phyloP scores from a whole-genome alignment of 2,329 filamentous ascomycete genomes.

The Decorospora gaudefroyi region DNA sequence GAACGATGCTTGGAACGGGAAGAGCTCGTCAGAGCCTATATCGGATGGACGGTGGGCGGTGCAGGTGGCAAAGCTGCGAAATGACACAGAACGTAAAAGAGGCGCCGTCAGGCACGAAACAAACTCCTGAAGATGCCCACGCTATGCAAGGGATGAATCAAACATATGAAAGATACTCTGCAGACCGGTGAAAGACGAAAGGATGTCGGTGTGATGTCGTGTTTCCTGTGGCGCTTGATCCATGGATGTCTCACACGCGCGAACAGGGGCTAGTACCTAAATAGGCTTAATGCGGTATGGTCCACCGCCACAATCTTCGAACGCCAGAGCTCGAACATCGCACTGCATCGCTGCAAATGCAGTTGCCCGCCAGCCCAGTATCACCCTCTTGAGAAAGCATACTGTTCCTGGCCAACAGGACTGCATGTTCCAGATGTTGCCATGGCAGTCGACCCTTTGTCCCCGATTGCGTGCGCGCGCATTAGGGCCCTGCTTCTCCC shows the following conservation, averaged over 20 bases:
- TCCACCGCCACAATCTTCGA: conserved; percentile 33
- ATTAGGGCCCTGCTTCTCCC: conserved; percentile 86
- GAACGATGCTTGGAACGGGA: background rate
- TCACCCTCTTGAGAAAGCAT: conserved; percentile 17
- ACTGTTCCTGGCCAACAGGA: conserved; percentile 23
- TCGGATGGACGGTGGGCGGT: conserved; percentile 28
- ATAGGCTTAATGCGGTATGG: conserved; percentile 14
- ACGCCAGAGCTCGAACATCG: conserved; percentile 28
- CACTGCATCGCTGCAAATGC: conserved; percentile 27
- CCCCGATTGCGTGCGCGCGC: conserved; percentile 83
- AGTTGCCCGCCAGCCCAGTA: conserved; percentile 13
- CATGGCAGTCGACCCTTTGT: conserved; percentile 87
- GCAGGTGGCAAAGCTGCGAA: conserved; percentile 37
- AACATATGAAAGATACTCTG: conserved; percentile 10
- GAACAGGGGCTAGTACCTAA: conserved; percentile 14
- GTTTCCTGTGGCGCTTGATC: conserved; percentile 11
- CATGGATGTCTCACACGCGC: conserved; percentile 12
- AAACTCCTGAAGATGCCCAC: conserved; percentile 31
- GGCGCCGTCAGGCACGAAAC: conserved; percentile 12
- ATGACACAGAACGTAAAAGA: conserved; percentile 27
- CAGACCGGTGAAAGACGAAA: conserved; percentile 6
- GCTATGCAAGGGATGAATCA: conserved; percentile 36
- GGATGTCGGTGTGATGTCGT: conserved; percentile 12
- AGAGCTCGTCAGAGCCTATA: conserved; percentile 2
- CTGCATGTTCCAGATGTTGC: conserved; percentile 54